Percentiles rank a stretch among this genome's conserved stretches.
Conservation (phyloP, 441 rosid genomes). For the Populus hybrid region DNA sequence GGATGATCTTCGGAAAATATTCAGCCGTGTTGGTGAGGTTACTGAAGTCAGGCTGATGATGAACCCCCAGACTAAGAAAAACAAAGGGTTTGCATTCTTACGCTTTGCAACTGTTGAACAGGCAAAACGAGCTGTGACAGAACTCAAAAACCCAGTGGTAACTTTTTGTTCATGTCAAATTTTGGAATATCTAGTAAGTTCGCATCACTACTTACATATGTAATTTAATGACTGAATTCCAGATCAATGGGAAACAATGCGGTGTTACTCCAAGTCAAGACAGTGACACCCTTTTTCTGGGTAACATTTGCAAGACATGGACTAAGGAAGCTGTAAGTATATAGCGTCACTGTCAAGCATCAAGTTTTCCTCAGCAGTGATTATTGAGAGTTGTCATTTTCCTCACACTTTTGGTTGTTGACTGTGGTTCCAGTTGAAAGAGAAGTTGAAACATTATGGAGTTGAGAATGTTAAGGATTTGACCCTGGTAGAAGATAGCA, state of each 20-base stretch:
- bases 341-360: conserved; percentile 24
- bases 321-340: conserved; percentile 90
- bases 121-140: conserved; percentile 80
- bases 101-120: conserved; percentile 90
- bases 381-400: conserved; percentile 8
- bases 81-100: conserved; percentile 94
- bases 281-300: conserved; percentile 76
- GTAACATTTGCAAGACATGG: conserved; percentile 46
- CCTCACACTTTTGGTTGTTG: conserved; percentile 30
- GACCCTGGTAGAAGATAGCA: conserved; percentile 57
- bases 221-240: conserved; percentile 46
- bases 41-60: conserved; percentile 87
- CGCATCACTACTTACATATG: conserved; percentile 22
- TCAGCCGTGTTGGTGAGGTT: conserved; percentile 76
- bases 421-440: conserved; percentile 69
- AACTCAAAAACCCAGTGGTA: conserved; percentile 90
- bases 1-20: conserved; percentile 77
- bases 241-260: conserved; percentile 95
- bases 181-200: conserved; percentile 32
- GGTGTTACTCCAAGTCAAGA: conserved; percentile 95
- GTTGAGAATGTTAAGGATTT: conserved; percentile 52
- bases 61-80: conserved; percentile 88
- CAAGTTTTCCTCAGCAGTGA: conserved; percentile 15
- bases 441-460: conserved; percentile 92
- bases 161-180: conserved; percentile 29